Evolutionary conservation across 2,329 filamentous ascomycete species (phyloP).

Genomic region (Colletotrichum sp.): DNA sequence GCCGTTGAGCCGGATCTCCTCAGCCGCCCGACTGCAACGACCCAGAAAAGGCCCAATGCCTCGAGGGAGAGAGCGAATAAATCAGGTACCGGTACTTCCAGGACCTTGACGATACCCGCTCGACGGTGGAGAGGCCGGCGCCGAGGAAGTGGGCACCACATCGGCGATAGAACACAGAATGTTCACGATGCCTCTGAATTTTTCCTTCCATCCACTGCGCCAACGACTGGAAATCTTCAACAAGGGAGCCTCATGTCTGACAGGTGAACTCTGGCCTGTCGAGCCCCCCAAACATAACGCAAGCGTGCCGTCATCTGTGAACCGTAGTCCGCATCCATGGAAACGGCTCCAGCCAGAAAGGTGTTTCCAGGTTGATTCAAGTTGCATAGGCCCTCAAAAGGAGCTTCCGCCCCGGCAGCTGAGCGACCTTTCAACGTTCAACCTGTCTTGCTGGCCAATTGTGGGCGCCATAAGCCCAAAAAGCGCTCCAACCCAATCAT

Average conservation of each 20-base stretch:
- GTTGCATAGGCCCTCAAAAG: neutral
- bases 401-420: neutral
- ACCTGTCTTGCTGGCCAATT: neutral
- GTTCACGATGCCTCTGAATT: slow-evolving; percentile 18
- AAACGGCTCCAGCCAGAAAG: neutral
- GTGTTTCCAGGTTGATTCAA: neutral
- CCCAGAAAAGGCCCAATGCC: neutral
- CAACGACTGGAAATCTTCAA: neutral
- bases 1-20: slow-evolving; percentile 4
- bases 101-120: neutral
- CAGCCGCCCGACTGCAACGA: neutral
- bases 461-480: neutral
- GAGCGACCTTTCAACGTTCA: neutral
- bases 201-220: neutral
- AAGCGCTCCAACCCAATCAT: slow-evolving; percentile 18
- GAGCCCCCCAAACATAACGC: neutral
- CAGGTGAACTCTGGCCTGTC: neutral
- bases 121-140: slow-evolving; percentile 7
- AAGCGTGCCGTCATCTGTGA: slow-evolving; percentile 5
- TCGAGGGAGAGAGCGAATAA: neutral
- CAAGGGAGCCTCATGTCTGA: neutral
- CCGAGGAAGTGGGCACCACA: slow-evolving; percentile 3
- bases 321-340: neutral
- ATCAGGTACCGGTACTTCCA: neutral
- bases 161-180: slow-evolving; percentile 6